These are phyloP conservation scores for Erysimum cheiranthoides DNA, from an alignment of 345 rosid genomes.

Conservation along the genomic window DNA sequence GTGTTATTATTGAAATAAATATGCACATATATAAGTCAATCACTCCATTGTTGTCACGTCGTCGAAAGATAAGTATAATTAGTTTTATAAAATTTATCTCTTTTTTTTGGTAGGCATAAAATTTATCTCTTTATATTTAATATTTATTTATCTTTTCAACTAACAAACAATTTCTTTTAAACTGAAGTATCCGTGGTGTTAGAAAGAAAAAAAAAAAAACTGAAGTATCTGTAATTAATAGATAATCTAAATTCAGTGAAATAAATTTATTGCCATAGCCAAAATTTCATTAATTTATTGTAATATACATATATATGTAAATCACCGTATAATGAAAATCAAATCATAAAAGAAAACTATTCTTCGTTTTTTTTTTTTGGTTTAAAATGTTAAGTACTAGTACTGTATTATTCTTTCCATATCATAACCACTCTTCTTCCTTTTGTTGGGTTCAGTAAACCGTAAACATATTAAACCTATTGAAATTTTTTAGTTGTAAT, in stretches of 20 bases:
- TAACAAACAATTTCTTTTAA: slow-evolving; percentile 1
- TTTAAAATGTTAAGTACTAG: too few species aligned
- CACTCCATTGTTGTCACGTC: slow-evolving; percentile 25
- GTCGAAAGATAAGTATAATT: neutral
- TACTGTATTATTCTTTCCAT: neutral
- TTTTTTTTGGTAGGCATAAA: too few species aligned
- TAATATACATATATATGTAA: neutral
- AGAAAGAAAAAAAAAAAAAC: too few species aligned
- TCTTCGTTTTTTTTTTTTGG: neutral
- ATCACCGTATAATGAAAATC: neutral
- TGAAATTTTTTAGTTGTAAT: neutral
- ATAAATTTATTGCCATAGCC: neutral
- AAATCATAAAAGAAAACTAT: neutral
- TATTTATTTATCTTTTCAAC: neutral
- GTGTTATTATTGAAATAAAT: slow-evolving; percentile 8
- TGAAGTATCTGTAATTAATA: neutral
- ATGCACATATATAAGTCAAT: neutral
- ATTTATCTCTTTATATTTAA: neutral
- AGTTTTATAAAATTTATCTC: neutral
- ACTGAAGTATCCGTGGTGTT: neutral
- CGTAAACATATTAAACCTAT: neutral
- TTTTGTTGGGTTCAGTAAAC: neutral
- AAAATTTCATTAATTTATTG: neutral
- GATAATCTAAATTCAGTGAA: neutral
- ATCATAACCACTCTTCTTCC: neutral